Percentiles rank a stretch among this genome's conserved stretches.
These are phyloP conservation scores for Lolium perenne DNA, from an alignment of 176 grass and related monocot genomes.

Conservation along the genomic window DNA sequence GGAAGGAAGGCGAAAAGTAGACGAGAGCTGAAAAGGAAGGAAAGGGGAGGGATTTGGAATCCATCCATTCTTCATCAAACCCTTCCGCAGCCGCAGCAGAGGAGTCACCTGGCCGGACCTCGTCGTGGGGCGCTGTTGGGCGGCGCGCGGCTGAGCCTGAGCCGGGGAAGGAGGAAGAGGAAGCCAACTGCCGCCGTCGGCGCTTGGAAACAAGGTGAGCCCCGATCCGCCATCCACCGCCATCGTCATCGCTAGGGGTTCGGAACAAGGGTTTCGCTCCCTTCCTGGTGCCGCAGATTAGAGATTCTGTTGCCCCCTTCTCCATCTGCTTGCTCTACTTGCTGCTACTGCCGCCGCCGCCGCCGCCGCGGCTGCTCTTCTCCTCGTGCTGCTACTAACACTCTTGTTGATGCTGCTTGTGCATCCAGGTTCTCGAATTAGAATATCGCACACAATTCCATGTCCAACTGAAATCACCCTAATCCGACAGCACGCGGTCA, in stretches of 20 bases:
- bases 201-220: slow-evolving; percentile 1
- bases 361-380: background rate
- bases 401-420: background rate
- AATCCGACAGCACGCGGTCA: background rate
- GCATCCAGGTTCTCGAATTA: background rate
- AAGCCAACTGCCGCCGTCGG: background rate
- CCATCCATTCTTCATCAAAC: background rate
- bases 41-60: background rate
- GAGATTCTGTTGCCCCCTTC: background rate
- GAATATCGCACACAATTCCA: background rate
- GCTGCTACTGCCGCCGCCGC: background rate
- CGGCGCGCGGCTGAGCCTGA: background rate
- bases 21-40: background rate
- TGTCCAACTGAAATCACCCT: background rate
- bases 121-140: background rate
- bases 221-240: background rate
- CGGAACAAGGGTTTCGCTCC: background rate
- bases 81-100: slow-evolving; percentile 9
- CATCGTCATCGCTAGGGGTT: background rate
- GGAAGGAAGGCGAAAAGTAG: background rate
- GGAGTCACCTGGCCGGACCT: background rate
- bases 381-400: no score
- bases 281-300: background rate
- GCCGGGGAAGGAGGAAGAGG: background rate
- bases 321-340: background rate